Evolutionary conservation across 225 moss, liverwort and hornwort species (phyloP).

Genomic region (Physcomitrium patens): DNA sequence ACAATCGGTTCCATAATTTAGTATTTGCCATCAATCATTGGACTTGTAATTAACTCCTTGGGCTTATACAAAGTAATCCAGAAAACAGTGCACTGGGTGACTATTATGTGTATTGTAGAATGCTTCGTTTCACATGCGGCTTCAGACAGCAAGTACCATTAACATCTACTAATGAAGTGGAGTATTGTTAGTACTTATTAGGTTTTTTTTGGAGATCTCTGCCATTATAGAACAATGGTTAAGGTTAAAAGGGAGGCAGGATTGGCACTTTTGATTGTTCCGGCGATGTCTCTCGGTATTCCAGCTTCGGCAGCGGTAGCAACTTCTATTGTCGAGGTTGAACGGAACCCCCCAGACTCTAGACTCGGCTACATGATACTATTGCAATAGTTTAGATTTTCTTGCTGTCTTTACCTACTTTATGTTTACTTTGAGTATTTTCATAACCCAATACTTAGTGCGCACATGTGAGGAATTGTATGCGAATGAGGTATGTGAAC

Average conservation of each 20-base stretch:
- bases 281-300: constrained; percentile 84
- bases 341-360: not conserved
- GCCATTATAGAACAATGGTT: constrained; percentile 10
- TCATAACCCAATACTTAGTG: not conserved
- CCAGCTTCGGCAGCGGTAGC: constrained; percentile 93
- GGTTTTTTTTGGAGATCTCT: not conserved
- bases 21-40: too few relatives aligned
- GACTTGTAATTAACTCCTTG: too few relatives aligned
- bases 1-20: too few relatives aligned
- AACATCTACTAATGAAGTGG: not conserved
- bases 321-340: constrained; percentile 94
- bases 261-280: constrained; percentile 81
- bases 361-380: not conserved
- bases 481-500: constrained; percentile 82
- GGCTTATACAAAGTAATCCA: too few relatives aligned
- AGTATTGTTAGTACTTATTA: not conserved
- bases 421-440: not conserved
- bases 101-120: too few relatives aligned
- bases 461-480: constrained; percentile 78
- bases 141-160: not conserved
- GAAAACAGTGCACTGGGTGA: too few relatives aligned
- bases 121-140: not conserved
- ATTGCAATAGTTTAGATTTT: constrained; percentile 3
- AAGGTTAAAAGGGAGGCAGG: constrained; percentile 49
- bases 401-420: not conserved